These are phyloP conservation scores for Colletotrichum somersetense DNA, from an alignment of 2,329 filamentous ascomycete species.

Conservation along the genomic window DNA sequence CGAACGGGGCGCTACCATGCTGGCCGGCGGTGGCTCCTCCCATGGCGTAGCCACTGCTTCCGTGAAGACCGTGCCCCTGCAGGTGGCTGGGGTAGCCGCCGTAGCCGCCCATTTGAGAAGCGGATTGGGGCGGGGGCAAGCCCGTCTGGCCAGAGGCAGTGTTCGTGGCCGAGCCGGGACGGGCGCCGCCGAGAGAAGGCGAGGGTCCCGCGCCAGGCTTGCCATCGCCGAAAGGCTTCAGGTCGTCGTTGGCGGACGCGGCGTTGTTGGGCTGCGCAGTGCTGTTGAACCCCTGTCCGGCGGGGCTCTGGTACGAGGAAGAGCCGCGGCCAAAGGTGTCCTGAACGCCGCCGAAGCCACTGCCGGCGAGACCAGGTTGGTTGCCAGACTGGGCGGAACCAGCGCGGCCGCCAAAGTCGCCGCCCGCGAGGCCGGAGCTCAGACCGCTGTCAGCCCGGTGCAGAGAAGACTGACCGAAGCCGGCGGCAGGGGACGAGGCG, in stretches of 20 bases:
- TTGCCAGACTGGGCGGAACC: conserved; percentile 63
- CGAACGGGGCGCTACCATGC: conserved; percentile 66
- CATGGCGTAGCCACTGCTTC: conserved; percentile 67
- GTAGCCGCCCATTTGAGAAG: conserved; percentile 68
- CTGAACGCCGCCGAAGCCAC: conserved; percentile 66
- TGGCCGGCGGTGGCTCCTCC: conserved; percentile 65
- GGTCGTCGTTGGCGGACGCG: conserved; percentile 62
- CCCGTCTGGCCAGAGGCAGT: conserved; percentile 63
- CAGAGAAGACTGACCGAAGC: conserved; percentile 67
- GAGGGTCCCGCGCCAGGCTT: conserved; percentile 68
- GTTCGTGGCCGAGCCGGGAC: conserved; percentile 70
- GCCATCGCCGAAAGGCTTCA: conserved; percentile 70
- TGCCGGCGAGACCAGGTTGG: conserved; percentile 63
- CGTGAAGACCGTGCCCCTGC: conserved; percentile 66
- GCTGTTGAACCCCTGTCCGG: conserved; percentile 65
- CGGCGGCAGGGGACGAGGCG: conserved; percentile 63
- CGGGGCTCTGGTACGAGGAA: conserved; percentile 67
- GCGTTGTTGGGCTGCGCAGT: conserved; percentile 61
- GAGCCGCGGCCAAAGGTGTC: conserved; percentile 67
- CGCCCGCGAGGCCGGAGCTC: conserved; percentile 63
- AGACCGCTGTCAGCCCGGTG: conserved; percentile 64
- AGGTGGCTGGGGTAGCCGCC: conserved; percentile 68
- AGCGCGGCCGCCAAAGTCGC: conserved; percentile 66
- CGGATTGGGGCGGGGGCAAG: conserved; percentile 67
- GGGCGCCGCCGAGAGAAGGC: conserved; percentile 67